These are phyloP conservation scores for Aspergillus sp. DNA, from an alignment of 2,329 filamentous ascomycete species.

Conservation along the genomic window DNA sequence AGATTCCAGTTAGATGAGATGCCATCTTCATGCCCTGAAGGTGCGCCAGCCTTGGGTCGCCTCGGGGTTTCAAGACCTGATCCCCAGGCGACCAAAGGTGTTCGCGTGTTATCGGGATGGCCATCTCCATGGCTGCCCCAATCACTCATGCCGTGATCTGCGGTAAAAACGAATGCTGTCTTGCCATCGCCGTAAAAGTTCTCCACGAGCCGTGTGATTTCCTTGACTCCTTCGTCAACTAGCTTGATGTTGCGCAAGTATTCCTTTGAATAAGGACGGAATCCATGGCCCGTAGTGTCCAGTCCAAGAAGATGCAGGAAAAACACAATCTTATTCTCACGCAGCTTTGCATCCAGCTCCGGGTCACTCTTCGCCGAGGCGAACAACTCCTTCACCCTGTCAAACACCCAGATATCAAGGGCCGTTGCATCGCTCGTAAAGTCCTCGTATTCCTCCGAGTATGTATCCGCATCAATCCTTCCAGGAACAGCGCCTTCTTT, in stretches of 20 bases:
- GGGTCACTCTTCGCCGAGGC: constrained; percentile 73
- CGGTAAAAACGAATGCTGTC: constrained; percentile 95
- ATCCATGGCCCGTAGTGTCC: constrained; percentile 84
- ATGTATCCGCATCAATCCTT: constrained; percentile 81
- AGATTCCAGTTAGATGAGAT: constrained; percentile 89
- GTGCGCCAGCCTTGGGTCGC: constrained; percentile 54
- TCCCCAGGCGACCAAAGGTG: constrained; percentile 89
- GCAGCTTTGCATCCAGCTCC: constrained; percentile 69
- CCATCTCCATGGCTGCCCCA: constrained; percentile 99
- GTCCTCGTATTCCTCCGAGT: constrained; percentile 82
- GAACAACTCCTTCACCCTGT: constrained; percentile 86
- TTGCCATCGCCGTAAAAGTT: constrained; percentile 81
- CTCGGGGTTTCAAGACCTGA: constrained; percentile 80
- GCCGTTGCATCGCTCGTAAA: constrained; percentile 78
- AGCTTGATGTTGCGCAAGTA: constrained; percentile 93
- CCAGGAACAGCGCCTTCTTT: constrained; percentile 86
- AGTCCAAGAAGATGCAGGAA: constrained; percentile 91
- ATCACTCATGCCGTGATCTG: constrained; percentile 98
- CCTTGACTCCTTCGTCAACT: constrained; percentile 84
- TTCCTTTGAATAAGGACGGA: constrained; percentile 90
- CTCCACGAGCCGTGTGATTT: constrained; percentile 77
- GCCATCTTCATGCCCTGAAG: constrained; percentile 80
- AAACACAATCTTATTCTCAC: constrained; percentile 86
- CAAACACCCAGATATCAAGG: constrained; percentile 93
- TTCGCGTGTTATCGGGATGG: constrained; percentile 94